A percentile compares a stretch with the other conserved stretches of the same genome.
phyloP scores from a whole-genome alignment of 345 rosid genomes.

The Adansonia digitata region DNA sequence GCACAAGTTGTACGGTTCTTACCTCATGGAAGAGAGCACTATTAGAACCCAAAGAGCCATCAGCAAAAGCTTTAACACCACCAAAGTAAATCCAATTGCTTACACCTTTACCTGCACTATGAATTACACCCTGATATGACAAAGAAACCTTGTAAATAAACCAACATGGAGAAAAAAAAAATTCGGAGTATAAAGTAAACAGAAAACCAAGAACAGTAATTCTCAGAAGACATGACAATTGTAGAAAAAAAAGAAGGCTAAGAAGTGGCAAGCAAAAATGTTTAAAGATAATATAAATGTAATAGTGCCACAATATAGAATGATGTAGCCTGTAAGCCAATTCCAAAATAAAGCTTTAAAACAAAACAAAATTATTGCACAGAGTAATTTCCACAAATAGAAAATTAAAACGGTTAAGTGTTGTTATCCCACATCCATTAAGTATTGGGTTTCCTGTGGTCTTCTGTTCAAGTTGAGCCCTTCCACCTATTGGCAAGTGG shows the following conservation, averaged over 20 bases:
- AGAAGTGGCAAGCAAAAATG: background rate
- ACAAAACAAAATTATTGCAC: too few relatives aligned
- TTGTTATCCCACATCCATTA: too few relatives aligned
- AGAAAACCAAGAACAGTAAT: background rate
- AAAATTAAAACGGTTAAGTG: too few relatives aligned
- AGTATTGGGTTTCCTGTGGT: too few relatives aligned
- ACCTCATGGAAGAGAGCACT: slow-evolving; percentile 94
- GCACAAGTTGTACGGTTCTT: slow-evolving; percentile 13
- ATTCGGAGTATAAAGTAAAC: background rate
- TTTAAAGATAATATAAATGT: background rate
- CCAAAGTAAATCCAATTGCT: slow-evolving; percentile 80
- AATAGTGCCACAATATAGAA: background rate
- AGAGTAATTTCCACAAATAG: too few relatives aligned
- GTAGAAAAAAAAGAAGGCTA: background rate
- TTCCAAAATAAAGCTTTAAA: background rate
- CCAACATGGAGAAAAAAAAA: background rate
- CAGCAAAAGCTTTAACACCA: slow-evolving; percentile 90
- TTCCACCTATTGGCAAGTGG: too few relatives aligned
- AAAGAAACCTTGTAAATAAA: background rate
- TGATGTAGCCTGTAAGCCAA: background rate
- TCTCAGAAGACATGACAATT: background rate
- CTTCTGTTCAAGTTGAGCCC: too few relatives aligned
- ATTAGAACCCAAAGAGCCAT: slow-evolving; percentile 85
- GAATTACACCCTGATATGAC: slow-evolving; percentile 46
- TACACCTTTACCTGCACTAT: slow-evolving; percentile 39